These are phyloP conservation scores for Aphanomyces astaci DNA, from an alignment of 352 stramenopile genomes.

Conservation along the genomic window DNA sequence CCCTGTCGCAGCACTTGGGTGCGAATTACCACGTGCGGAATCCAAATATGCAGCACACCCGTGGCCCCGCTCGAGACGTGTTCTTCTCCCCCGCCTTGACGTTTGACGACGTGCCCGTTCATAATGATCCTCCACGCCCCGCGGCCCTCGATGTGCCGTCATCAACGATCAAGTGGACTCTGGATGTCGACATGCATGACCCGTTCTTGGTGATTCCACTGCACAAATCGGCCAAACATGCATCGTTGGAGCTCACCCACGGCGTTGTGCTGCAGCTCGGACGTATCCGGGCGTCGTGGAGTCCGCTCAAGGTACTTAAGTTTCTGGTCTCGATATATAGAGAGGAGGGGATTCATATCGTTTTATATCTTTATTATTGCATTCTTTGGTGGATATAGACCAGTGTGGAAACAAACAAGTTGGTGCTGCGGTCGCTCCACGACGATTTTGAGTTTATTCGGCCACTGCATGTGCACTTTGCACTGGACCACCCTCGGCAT, in stretches of 20 bases:
- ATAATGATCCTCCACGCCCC: not conserved
- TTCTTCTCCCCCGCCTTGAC: constrained; percentile 21
- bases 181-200: not conserved
- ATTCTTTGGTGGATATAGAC: not conserved
- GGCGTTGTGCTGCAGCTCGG: constrained; percentile 10
- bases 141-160: not conserved
- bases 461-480: constrained; percentile 8
- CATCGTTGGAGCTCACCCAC: not conserved
- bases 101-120: not conserved
- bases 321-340: not conserved
- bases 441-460: constrained; percentile 19
- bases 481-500: not conserved
- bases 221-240: not conserved
- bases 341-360: no score
- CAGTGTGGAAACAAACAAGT: not conserved
- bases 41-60: not conserved
- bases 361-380: no score
- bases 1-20: not conserved
- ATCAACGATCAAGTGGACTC: not conserved
- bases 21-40: not conserved
- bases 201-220: constrained; percentile 14
- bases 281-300: not conserved
- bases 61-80: constrained; percentile 1
- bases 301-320: not conserved
- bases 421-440: constrained; percentile 6